Conservation (phyloP, 352 stramenopile genomes). For the Pythium brassicae region DNA sequence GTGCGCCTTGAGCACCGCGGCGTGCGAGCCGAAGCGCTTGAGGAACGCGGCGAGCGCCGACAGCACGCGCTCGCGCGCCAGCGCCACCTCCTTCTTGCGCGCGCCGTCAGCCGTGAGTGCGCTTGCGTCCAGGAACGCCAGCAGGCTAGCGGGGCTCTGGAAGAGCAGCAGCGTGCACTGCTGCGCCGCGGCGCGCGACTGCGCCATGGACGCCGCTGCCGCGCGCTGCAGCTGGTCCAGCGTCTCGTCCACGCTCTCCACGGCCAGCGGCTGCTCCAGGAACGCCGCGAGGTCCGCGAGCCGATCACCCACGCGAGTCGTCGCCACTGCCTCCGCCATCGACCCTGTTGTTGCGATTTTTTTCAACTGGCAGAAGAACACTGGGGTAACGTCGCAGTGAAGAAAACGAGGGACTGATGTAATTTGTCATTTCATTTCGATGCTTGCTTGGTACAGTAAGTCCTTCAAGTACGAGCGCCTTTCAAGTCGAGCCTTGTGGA, state of each 20-base stretch:
- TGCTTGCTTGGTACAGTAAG: no score
- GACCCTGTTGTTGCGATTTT: neutral
- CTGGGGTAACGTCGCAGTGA: neutral
- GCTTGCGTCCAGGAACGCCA: slow-evolving; percentile 55
- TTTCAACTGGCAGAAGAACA: neutral
- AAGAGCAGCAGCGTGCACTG: slow-evolving; percentile 66
- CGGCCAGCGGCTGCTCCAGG: slow-evolving; percentile 48
- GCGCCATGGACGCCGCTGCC: slow-evolving; percentile 40
- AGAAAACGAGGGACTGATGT: neutral
- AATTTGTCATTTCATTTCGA: neutral
- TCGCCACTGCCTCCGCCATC: neutral
- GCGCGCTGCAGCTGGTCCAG: slow-evolving; percentile 50
- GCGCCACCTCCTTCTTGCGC: slow-evolving; percentile 53
- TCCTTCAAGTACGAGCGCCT: no score
- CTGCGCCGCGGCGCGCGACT: slow-evolving; percentile 50
- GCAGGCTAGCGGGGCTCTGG: slow-evolving; percentile 31
- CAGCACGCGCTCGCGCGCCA: slow-evolving; percentile 43
- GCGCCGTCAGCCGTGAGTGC: slow-evolving; percentile 38
- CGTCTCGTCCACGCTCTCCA: slow-evolving; percentile 65
- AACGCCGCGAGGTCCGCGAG: slow-evolving; percentile 61
- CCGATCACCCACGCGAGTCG: slow-evolving; percentile 40
- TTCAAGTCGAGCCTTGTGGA: no score
- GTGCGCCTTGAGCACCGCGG: slow-evolving; percentile 44
- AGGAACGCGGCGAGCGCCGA: slow-evolving; percentile 47
- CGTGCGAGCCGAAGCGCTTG: slow-evolving; percentile 38